Base-by-base conservation (phyloP, 345 rosid species). In the Erysimum cheiranthoides region DNA sequence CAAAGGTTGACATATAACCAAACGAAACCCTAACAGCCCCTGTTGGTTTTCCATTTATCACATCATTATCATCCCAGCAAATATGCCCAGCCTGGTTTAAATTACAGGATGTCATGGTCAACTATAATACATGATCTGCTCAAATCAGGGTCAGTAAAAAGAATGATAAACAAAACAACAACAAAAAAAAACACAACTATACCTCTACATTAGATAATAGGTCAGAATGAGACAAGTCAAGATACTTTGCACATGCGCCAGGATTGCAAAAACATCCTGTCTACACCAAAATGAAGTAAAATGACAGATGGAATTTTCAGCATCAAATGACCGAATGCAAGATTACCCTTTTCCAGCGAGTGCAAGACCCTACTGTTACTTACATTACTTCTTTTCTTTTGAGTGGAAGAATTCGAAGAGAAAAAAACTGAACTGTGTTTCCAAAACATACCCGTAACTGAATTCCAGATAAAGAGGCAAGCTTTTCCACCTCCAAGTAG, bases 201-300 rank as follows among this genome's bases (percentile, higher is more conserved):
- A 94, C 98, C 96, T 92, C 97, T 50, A 92, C 73, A 73, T 92
- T 94, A 27, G 91, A 89, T 70, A 89, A 82, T 80, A 94, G 85
- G 86, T 89, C 98, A 18, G 70, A 74, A 82, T 94, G 97, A 79
- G 97, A 87, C 75, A 94, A 86, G 61, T 84, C 84, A 75, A 94
- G 96, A 83, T 89, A 89, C 81, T 94, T 94, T 47, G 96, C 97
- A 84, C 98, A 94, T 63, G 98, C 96, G 61, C 98, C 98, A 14
- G 98, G 98, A 83, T 94, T 95, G 89, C 99, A 92, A 83, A 95
- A 95, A 85, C 99, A 95, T 78, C 99, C 99, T 82, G 99, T 92
- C 99, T 95, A 88, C 66, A 85, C 74, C 79, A 73, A 82, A 86
- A 82, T 8, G 47, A 71, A 71, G 51, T 25, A 52, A 47, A 50